Percentiles rank a stretch among this genome's conserved stretches.
Evolutionary conservation across 2,329 filamentous ascomycete genomes (phyloP).

Genomic region (Clonostachys rosea): DNA sequence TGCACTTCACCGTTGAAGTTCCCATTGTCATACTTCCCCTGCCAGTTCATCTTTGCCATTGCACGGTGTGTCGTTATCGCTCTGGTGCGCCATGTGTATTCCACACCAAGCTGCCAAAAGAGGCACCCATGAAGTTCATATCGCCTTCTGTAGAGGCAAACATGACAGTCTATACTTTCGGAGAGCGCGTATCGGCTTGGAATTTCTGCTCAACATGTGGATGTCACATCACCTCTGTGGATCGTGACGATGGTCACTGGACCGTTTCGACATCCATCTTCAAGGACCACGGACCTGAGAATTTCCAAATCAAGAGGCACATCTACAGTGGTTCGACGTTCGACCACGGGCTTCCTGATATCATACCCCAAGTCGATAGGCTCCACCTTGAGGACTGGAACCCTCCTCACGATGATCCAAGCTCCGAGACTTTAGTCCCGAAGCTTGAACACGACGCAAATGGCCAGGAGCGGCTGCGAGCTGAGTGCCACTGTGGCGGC

Average conservation of each 20-base stretch:
- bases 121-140: conserved; percentile 28
- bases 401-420: conserved; percentile 18
- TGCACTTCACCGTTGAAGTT: conserved; percentile 34
- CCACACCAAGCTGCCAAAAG: conserved; percentile 27
- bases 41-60: conserved; percentile 36
- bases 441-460: conserved; percentile 18
- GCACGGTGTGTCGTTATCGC: conserved; percentile 35
- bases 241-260: conserved; percentile 24
- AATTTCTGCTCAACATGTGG: conserved; percentile 41
- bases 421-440: conserved; percentile 15
- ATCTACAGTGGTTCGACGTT: conserved; percentile 26
- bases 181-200: conserved; percentile 19
- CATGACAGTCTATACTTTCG: conserved; percentile 28
- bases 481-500: conserved; percentile 39
- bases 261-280: conserved; percentile 33
- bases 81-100: conserved; percentile 36
- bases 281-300: conserved; percentile 21
- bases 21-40: conserved; percentile 30
- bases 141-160: conserved; percentile 27
- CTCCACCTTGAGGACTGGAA: conserved; percentile 25
- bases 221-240: conserved; percentile 33
- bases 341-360: conserved; percentile 27
- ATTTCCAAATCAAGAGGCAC: conserved; percentile 27
- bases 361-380: conserved; percentile 23
- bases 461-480: conserved; percentile 30